These are phyloP conservation scores for Colletotrichum sp. DNA, from an alignment of 2,329 filamentous ascomycete genomes.

Conservation along the genomic window DNA sequence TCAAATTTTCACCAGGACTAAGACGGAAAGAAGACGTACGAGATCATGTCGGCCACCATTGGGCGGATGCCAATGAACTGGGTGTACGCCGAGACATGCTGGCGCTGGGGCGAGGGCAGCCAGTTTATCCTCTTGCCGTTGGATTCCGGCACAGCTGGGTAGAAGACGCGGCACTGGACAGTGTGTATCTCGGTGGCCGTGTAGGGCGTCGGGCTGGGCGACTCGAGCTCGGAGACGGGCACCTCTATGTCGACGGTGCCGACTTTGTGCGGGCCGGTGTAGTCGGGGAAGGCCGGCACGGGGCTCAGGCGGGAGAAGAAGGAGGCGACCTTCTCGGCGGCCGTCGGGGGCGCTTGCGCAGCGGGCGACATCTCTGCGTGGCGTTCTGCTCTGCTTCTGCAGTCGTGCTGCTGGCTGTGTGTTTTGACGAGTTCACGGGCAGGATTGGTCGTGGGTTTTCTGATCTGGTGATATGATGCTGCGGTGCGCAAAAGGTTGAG, in stretches of 20 bases:
- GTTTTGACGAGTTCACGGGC: background rate
- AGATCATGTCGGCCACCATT: conserved; percentile 62
- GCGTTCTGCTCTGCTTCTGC: background rate
- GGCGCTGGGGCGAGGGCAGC: conserved; percentile 78
- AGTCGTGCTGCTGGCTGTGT: background rate
- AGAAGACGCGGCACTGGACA: conserved; percentile 82
- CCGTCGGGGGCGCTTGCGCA: conserved; percentile 15
- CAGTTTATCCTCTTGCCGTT: conserved; percentile 70
- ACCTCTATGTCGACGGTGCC: conserved; percentile 84
- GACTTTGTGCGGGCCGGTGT: conserved; percentile 79
- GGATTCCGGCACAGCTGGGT: conserved; percentile 66
- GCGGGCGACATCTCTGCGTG: conserved; percentile 3
- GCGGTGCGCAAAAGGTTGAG: background rate
- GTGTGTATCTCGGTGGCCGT: conserved; percentile 68
- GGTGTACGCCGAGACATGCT: conserved; percentile 77
- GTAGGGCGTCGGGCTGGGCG: conserved; percentile 58
- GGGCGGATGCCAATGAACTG: conserved; percentile 74
- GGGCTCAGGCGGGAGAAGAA: conserved; percentile 67
- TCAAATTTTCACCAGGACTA: background rate
- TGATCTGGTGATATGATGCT: background rate
- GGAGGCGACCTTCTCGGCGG: conserved; percentile 44
- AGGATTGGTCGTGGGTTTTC: background rate
- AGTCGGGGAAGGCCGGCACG: conserved; percentile 74
- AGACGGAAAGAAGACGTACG: conserved; percentile 46
- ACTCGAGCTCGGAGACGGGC: conserved; percentile 64